Evolutionary conservation across 73 alveolate genomes (phyloP), one percentile per base, ranked within the genome.

Genomic region (Symbiodinium pilosum): DNA sequence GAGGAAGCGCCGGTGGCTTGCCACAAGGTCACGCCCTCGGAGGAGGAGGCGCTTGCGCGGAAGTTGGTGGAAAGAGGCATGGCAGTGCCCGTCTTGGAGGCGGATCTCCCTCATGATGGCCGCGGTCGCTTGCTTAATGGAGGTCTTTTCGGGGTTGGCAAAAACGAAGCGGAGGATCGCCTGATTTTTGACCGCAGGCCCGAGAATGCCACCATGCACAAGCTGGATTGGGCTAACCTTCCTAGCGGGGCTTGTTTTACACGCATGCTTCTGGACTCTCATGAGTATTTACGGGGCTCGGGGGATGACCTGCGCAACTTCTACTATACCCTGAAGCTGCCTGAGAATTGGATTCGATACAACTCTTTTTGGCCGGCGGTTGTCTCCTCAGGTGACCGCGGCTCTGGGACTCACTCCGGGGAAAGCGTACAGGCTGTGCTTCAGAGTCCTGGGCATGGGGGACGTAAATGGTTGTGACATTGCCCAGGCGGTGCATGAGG

Each of bases 381-480:
- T 87, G 26, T 73, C n/a, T 9, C 44, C 94, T 1, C 7, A 11
- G 1, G 5, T 87, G 11, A 59, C 40, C 4, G 11, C 43, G 18
- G 44, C 7, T 14, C 11, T 6, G 0, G 86, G 94, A 3, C 34
- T 16, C 7, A 68, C 54, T 34, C 86, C 94, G 34, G 1, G 5
- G 20, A 20, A 20, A 1, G 69, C 86, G 0, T 68, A 87, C 21
- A 28, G 94, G 4, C 4, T 36, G 43, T 36, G 69, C 28, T 3
- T 87, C 44, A 44, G 94, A 0, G 94, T 86, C 14, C 39, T 86
- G 43, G 94, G 94, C 1, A 51, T 86, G 94, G 94, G 94, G 14
- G 94, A 86, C 40, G 34, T 44, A 20, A 86, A 86, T 24, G 83
- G 84, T 0, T 52, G 94, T 8, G 94, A 34, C 34, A 86, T 86